phyloP scores from a whole-genome alignment of 2,329 filamentous ascomycete genomes.

The Ophiosphaerella herpotricha region DNA sequence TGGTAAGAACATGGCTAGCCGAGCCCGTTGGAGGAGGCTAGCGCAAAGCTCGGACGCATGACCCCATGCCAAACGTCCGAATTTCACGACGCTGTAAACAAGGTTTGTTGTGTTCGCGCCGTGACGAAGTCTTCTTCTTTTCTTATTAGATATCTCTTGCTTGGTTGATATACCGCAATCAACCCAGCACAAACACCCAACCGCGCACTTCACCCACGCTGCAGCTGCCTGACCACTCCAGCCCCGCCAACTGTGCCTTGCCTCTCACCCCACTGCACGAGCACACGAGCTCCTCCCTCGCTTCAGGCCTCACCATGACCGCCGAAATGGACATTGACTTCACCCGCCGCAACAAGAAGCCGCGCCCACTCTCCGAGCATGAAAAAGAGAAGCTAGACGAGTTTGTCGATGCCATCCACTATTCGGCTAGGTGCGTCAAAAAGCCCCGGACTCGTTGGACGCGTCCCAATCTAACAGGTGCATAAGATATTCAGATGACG shows the following conservation, averaged over 20 bases:
- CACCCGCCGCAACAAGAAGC: conserved; percentile 82
- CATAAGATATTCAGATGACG: conserved; percentile 83
- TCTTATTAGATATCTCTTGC: conserved; percentile 3
- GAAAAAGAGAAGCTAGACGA: conserved; percentile 87
- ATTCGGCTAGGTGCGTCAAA: conserved; percentile 77
- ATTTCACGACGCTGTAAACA: conserved; percentile 36
- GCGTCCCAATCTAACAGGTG: conserved; percentile 25
- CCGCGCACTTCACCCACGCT: not conserved
- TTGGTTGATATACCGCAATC: not conserved
- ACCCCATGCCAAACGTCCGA: conserved; percentile 12
- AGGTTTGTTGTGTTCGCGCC: conserved; percentile 25
- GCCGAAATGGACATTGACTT: conserved; percentile 71
- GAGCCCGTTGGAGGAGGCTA: conserved; percentile 8
- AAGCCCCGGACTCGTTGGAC: conserved; percentile 8
- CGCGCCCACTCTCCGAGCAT: conserved; percentile 76
- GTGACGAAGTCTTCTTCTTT: conserved; percentile 18
- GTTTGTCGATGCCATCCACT: conserved; percentile 92
- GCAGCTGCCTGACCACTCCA: conserved; percentile 2
- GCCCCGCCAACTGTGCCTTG: conserved; percentile 24
- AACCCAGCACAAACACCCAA: not conserved
- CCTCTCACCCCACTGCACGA: conserved; percentile 27
- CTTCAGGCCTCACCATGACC: conserved; percentile 28
- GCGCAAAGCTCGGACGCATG: conserved; percentile 11
- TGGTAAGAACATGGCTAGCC: conserved; percentile 11
- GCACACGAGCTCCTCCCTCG: conserved; percentile 35